Evolutionary conservation across 805 yeast genomes (phyloP), one percentile per base, ranked within the genome.

Genomic region (Teunomyces aglyptinius): DNA sequence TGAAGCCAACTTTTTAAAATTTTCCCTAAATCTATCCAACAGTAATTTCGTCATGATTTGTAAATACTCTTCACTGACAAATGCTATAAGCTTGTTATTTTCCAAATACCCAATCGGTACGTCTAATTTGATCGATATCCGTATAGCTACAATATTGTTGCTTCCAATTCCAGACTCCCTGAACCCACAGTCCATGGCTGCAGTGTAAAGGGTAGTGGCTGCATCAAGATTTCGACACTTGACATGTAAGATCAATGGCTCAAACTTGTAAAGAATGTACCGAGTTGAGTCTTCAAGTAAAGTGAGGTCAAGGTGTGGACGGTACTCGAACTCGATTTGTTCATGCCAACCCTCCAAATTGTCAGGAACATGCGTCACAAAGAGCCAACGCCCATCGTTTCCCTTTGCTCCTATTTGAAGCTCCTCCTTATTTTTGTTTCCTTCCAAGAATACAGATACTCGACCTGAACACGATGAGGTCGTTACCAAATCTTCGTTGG

Each of bases 381-480:
- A 89, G 10, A 88, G 58, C 96, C 96, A 89, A 47, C 74, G 75
- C 0, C 96, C 96, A 40, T 89, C 88, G 43, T 82, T 80, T 7
- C 96, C 96, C 59, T 89, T 89, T 3, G 95, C 89, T 1, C 96
- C 94, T 12, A 85, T 78, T 54, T 65, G 79, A 2, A 60, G 54
- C 29, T 57, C 52, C 5, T 53, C 51, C 1, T 47, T 47, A 28
- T 56, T 49, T 54, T 87, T 86, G 7, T 66, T 63, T 2, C 96
- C 96, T 59, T 89, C 96, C 1, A 85, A 67, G 60, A 86, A 89
- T 0, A 89, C 89, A 47, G 92, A 83, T 1, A 89, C 84, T 57
- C 96, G 71, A 2, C 96, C 96, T 0, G 96, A 87, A 54, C 96
- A 89, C 13, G 94, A 84, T 1, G 95, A 86, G 0, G 96, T 89